Base-by-base conservation (phyloP, 139 green algal species). In the Asterochloris erici region DNA sequence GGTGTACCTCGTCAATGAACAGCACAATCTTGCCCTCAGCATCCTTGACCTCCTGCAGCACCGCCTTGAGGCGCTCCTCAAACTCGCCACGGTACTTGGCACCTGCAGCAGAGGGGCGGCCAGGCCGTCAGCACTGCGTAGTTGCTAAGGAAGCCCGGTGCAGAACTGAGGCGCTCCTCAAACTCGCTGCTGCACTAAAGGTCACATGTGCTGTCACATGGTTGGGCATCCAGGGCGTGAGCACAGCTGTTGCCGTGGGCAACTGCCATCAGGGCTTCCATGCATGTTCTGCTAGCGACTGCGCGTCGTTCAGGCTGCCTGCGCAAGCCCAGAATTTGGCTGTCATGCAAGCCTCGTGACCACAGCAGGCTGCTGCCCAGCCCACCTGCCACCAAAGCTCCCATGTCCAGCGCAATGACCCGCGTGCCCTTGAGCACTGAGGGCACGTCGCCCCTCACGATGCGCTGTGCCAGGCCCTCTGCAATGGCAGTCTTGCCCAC, bases 1-100 rank as follows among this genome's bases (percentile, higher is more conserved):
- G 81, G 88, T 98, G 95, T 26, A 98, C 93, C 85, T 98, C 96
- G 80, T 98, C 96, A 71, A 99, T 97, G 87, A 99, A 99, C 24
- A 99, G 89, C 66, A 99, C 91, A 29, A 98, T 85, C 24, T 86
- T 82, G 23, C 91, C 92, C 29, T 91, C 81, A 60, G 90, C 85
- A 0, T 91, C 83, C 68, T 91, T 87, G 69, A 97, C 87, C 86
- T 97, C 94, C 64, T 93, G 91, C 29, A 97, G 86, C 63, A 97
- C 89, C 69, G 89, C 87, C 88, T 98, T 97, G 27, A 99, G 87
- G 2, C 96, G 91, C 88, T 99, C 96, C 90, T 98, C 95, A 84
- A 98, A 98, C 87, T 98, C 95, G 60, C 95, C 95, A 10, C 92
- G 87, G 89, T 92, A 98, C 85, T 97, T 97, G 79, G 93, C 96